Conservation (phyloP, 352 stramenopile species). For the Globisporangium spiculum region DNA sequence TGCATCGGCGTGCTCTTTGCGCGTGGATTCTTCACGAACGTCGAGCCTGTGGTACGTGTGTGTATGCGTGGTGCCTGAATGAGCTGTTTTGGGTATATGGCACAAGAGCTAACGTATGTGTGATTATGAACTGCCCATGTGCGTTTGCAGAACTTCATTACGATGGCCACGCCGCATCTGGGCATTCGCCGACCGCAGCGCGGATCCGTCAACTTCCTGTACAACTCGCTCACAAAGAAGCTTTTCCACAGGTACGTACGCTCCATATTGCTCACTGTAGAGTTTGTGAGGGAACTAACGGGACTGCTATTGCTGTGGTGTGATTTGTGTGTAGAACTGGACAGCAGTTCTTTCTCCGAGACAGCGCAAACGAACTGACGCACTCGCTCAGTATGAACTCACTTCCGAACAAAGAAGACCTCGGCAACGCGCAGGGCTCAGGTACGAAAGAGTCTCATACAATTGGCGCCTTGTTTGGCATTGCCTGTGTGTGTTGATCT, state of each 20-base stretch:
- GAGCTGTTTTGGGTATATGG: neutral
- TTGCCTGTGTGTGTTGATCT: neutral
- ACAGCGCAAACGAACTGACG: constrained; percentile 48
- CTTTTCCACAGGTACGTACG: constrained; percentile 63
- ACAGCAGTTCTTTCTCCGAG: constrained; percentile 56
- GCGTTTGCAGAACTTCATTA: constrained; percentile 70
- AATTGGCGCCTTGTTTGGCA: neutral
- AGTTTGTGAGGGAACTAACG: neutral
- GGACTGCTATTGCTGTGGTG: neutral
- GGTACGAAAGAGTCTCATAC: neutral
- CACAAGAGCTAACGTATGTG: neutral
- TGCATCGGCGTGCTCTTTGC: constrained; percentile 61
- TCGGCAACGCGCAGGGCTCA: constrained; percentile 20
- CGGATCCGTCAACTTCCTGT: constrained; percentile 58
- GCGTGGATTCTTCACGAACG: constrained; percentile 66
- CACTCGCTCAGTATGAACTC: constrained; percentile 32
- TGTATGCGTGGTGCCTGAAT: neutral
- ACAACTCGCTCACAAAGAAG: constrained; percentile 62
- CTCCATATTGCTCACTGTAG: neutral
- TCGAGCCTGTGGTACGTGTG: constrained; percentile 64
- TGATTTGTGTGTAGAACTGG: constrained; percentile 33
- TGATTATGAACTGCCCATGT: neutral
- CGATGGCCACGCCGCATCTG: constrained; percentile 72
- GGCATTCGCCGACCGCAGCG: constrained; percentile 63
- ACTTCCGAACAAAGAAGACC: constrained; percentile 19